These are phyloP conservation scores for Ambrosia hybrid DNA, from an alignment of 140 eudicot genomes.

Conservation along the genomic window DNA sequence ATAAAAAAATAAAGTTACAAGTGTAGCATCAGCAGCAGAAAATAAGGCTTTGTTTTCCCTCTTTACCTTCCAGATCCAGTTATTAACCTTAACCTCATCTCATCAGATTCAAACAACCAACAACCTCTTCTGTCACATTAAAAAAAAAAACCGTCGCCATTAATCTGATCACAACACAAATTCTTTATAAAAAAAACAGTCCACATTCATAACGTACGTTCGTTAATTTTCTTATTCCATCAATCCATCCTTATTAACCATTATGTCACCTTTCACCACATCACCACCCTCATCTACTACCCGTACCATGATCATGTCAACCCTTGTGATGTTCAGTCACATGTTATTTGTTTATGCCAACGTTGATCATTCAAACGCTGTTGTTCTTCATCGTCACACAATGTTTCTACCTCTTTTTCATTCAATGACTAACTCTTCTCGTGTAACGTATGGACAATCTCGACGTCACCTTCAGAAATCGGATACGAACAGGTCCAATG, in stretches of 20 bases:
- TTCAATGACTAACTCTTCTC: constrained; percentile 36
- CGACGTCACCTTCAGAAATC: constrained; percentile 65
- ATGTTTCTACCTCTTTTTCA: constrained; percentile 60
- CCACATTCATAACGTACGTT: background rate
- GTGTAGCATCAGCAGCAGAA: constrained; percentile 3
- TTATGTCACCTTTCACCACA: constrained; percentile 29
- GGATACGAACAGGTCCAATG: constrained; percentile 44
- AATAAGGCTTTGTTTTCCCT: constrained; percentile 7
- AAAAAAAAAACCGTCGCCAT: constrained; percentile 17
- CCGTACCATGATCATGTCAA: constrained; percentile 14
- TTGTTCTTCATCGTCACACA: constrained; percentile 45
- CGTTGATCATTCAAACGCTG: constrained; percentile 25
- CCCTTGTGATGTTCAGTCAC: background rate
- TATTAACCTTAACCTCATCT: constrained; percentile 12
- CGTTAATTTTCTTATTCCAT: background rate
- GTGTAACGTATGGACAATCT: constrained; percentile 20
- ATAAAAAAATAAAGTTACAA: background rate
- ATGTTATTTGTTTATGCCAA: constrained; percentile 14
- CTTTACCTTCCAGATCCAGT: constrained; percentile 37
- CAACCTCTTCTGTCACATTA: constrained; percentile 2
- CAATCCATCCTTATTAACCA: constrained; percentile 1
- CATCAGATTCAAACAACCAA: constrained; percentile 11
- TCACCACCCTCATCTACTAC: background rate
- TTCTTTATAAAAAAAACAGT: too few species aligned
- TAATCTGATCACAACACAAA: constrained; percentile 9